A percentile compares a stretch with the other conserved stretches of the same genome.
These are phyloP conservation scores for Microglena sp. DNA, from an alignment of 139 green algal species.

Conservation along the genomic window DNA sequence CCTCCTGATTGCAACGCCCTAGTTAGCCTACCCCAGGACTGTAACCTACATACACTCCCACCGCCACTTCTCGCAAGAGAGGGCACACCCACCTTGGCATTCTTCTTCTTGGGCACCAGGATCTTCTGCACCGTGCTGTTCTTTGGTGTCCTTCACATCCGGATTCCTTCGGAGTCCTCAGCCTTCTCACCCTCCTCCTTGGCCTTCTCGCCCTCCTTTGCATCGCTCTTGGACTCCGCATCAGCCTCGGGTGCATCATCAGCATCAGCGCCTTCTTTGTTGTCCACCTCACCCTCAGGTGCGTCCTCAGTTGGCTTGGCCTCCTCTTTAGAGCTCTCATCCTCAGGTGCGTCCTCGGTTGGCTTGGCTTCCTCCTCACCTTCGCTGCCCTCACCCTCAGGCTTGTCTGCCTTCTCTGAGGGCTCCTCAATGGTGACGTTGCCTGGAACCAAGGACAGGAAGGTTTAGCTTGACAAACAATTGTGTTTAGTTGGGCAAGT, in stretches of 20 bases:
- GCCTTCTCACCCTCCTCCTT: slow-evolving; percentile 13
- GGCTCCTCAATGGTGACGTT: too few relatives aligned
- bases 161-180: slow-evolving; percentile 1
- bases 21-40: not conserved
- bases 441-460: too few relatives aligned
- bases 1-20: not conserved
- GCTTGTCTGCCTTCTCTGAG: too few relatives aligned
- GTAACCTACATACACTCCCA: not conserved
- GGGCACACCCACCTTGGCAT: slow-evolving; percentile 21
- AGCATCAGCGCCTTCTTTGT: not conserved
- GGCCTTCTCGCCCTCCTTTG: slow-evolving; percentile 15
- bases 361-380: slow-evolving; percentile 1
- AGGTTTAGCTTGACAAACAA: too few relatives aligned
- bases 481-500: too few relatives aligned
- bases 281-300: not conserved
- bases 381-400: slow-evolving; percentile 1
- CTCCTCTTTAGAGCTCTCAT: not conserved
- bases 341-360: not conserved
- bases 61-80: too few relatives aligned
- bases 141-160: slow-evolving; percentile 11
- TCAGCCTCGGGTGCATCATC: not conserved
- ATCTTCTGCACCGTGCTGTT: slow-evolving; percentile 21
- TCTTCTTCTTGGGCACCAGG: slow-evolving; percentile 29
- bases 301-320: not conserved
- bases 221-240: slow-evolving; percentile 7